Evolutionary conservation across 2,329 filamentous ascomycete genomes (phyloP).

Genomic region (Ceratocystis huliohia): DNA sequence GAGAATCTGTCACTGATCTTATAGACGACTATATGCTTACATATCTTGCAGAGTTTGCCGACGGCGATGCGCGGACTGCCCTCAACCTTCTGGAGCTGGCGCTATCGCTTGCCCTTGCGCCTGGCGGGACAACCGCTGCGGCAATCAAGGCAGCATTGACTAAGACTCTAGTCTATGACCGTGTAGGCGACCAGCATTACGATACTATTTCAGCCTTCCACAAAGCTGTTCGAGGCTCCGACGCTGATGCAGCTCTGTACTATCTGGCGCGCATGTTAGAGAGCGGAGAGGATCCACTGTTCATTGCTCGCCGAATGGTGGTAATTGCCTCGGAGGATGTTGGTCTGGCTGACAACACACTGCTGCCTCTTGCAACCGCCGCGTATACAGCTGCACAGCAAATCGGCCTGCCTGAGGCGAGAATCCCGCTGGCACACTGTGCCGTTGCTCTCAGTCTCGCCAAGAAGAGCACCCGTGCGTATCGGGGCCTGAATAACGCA

Average conservation of each 20-base stretch:
- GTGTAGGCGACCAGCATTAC: slow-evolving; percentile 91
- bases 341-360: slow-evolving; percentile 72
- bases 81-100: slow-evolving; percentile 86
- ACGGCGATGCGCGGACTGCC: slow-evolving; percentile 85
- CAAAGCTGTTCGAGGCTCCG: slow-evolving; percentile 80
- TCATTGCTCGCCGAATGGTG: slow-evolving; percentile 82
- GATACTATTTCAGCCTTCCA: slow-evolving; percentile 95
- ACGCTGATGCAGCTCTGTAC: slow-evolving; percentile 80
- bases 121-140: slow-evolving; percentile 54
- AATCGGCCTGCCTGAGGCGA: slow-evolving; percentile 87
- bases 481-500: slow-evolving; percentile 69
- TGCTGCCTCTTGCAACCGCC: slow-evolving; percentile 73
- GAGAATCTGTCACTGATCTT: slow-evolving; percentile 32
- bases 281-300: slow-evolving; percentile 84
- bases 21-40: slow-evolving; percentile 63
- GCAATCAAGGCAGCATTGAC: slow-evolving; percentile 73
- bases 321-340: slow-evolving; percentile 93
- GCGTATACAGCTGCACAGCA: slow-evolving; percentile 81
- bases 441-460: slow-evolving; percentile 68
- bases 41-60: slow-evolving; percentile 76
- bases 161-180: slow-evolving; percentile 87
- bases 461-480: slow-evolving; percentile 76
- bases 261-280: slow-evolving; percentile 94
- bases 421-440: slow-evolving; percentile 82
- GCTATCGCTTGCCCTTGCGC: slow-evolving; percentile 53